Evolutionary conservation across 176 grass and related monocot genomes (phyloP).

Genomic region (Oryza longistaminata): DNA sequence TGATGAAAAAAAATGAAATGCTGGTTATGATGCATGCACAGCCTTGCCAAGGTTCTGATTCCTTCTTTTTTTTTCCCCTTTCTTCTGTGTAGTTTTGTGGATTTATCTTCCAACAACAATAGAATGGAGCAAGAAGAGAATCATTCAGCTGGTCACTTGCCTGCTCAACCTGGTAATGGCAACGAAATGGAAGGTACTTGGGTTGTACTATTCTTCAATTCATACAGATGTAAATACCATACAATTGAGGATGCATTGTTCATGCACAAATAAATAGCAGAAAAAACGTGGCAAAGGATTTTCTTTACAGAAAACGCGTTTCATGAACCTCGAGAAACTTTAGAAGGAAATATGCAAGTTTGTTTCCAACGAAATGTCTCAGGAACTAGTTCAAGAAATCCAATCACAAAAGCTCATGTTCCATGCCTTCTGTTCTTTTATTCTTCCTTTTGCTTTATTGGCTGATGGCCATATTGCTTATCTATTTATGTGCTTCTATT

Average conservation of each 20-base stretch:
- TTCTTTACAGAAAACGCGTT: constrained; percentile 8
- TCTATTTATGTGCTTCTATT: background rate
- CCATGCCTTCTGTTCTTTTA: background rate
- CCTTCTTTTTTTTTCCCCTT: background rate
- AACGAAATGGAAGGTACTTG: constrained; percentile 48
- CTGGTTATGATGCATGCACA: background rate
- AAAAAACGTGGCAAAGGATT: background rate
- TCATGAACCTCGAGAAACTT: background rate
- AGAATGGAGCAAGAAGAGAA: constrained; percentile 47
- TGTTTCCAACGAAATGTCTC: constrained; percentile 9
- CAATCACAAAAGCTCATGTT: background rate
- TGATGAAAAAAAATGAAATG: background rate
- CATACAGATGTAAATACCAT: background rate
- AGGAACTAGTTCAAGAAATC: background rate
- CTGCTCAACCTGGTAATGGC: constrained; percentile 18
- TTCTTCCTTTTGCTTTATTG: constrained; percentile 9
- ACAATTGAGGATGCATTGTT: background rate
- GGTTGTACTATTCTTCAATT: background rate
- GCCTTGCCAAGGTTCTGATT: constrained; percentile 9
- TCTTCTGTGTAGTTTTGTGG: constrained; percentile 20
- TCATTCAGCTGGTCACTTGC: constrained; percentile 23
- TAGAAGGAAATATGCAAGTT: background rate
- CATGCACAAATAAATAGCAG: background rate
- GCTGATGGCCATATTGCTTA: background rate
- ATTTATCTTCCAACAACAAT: background rate